Evolutionary conservation across 306 rosid species (phyloP).

Genomic region (Alnus glutinosa): DNA sequence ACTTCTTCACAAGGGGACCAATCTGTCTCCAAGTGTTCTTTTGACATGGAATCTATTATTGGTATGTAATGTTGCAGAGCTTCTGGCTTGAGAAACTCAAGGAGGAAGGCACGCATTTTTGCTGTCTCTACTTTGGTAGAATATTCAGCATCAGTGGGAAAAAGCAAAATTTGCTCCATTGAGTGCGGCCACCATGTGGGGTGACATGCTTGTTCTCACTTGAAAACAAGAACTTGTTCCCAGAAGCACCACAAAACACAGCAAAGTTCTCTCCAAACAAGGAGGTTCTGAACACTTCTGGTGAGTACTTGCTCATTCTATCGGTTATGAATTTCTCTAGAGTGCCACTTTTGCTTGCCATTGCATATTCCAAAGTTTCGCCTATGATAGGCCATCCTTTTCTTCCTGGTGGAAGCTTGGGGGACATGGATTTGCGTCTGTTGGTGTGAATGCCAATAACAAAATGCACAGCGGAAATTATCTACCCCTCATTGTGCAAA

Average conservation of each 20-base stretch:
- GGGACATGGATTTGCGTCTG: not conserved
- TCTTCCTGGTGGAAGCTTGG: not conserved
- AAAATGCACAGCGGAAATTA: too few species aligned
- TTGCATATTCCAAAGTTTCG: not conserved
- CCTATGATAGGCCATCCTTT: constrained; percentile 1
- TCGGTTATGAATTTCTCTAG: not conserved
- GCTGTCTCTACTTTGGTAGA: not conserved
- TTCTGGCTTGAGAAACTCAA: not conserved
- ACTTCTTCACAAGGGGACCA: not conserved
- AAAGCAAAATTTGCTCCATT: not conserved
- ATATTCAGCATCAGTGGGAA: not conserved
- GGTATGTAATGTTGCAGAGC: constrained; percentile 3
- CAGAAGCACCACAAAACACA: not conserved
- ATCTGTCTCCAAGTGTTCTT: not conserved
- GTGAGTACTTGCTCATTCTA: not conserved
- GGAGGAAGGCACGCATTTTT: not conserved
- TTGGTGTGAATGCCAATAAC: too few species aligned
- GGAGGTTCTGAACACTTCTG: not conserved
- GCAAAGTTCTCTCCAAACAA: not conserved
- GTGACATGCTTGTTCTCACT: constrained; percentile 2
- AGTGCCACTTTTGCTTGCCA: not conserved
- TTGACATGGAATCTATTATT: not conserved
- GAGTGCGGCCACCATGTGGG: not conserved
- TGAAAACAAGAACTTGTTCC: not conserved
- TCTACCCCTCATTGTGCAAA: too few species aligned